Base-by-base conservation (phyloP, 1,139 yeast species). In the Kurtzmaniella natalensis region DNA sequence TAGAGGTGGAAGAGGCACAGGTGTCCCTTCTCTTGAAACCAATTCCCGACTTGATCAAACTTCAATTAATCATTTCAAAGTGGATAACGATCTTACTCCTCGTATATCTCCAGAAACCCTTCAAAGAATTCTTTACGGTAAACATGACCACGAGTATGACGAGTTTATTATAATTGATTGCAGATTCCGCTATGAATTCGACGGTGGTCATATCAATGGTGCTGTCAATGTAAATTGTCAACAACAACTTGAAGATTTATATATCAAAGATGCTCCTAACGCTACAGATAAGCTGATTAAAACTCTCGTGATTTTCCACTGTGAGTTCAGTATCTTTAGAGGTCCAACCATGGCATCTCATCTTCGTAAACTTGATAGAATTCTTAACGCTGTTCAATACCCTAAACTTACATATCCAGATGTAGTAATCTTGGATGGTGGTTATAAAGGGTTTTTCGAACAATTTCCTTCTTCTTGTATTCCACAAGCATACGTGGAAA, bases 271-370 rank as follows among this genome's bases (percentile, higher is more conserved):
- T 24, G 37, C 45, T 25, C 28, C 33, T 10, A 34, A 36, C 23
- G 34, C 45, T 6, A 51, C 42, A 35, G 39, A 31, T 18, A 43
- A 44, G 37, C 36, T 47, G 27, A 35, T 45, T 23, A 38, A 18
- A 17, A 26, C 29, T 16, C 59, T 92, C 37, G 58, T 89, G 14
- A 70, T 94, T 10, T 89, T 92, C 62, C 97, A 92, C 58, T 92
- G 98, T 60, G 98, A 92, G 57, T 89, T 87, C 54, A 82, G 95
- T 33, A 78, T 94, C 2, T 87, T 83, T 54, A 72, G 98, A 39
- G 96, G 97, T 8, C 98, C 98, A 3, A 68, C 84, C 33, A 78
- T 92, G 83, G 97, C 97, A 1, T 69, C 81, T 38, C 89, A 87
- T 54, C 69, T 92, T 38, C 70, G 98, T 43, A 81, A 81, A 44